These are phyloP conservation scores for Simmondsia chinensis DNA, from an alignment of 148 eudicot genomes.

Conservation along the genomic window DNA sequence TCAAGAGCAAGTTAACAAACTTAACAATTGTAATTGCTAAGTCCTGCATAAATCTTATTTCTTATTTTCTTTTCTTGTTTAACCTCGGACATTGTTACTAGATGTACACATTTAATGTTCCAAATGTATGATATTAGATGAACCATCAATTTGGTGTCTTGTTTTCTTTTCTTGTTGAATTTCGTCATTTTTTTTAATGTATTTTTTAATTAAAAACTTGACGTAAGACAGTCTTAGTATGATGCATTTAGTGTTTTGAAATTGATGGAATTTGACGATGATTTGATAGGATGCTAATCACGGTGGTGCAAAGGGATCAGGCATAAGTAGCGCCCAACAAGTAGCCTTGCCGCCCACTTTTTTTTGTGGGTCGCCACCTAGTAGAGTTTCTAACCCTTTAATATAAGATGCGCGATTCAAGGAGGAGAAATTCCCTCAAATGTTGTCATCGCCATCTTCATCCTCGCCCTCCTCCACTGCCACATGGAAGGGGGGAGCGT, in stretches of 20 bases:
- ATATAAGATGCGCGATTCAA: slow-evolving; percentile 83
- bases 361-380: slow-evolving; percentile 98
- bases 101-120: too few relatives aligned
- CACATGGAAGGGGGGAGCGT: slow-evolving; percentile 56
- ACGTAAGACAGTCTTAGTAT: not conserved
- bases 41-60: too few relatives aligned
- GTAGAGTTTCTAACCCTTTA: slow-evolving; percentile 98
- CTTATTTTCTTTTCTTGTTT: too few relatives aligned
- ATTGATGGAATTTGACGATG: not conserved
- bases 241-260: not conserved
- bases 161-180: too few relatives aligned
- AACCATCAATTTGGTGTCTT: too few relatives aligned
- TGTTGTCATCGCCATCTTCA: slow-evolving; percentile 21
- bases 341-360: slow-evolving; percentile 92
- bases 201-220: not conserved
- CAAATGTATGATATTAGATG: too few relatives aligned
- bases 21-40: too few relatives aligned
- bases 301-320: slow-evolving; percentile 48
- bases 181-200: too few relatives aligned
- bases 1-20: too few relatives aligned
- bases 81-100: too few relatives aligned
- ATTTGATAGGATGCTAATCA: slow-evolving; percentile 48
- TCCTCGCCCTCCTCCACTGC: slow-evolving; percentile 54
- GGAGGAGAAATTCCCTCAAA: slow-evolving; percentile 60
- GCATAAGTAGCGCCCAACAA: slow-evolving; percentile 20